A percentile compares a stretch with the other conserved stretches of the same genome.
Evolutionary conservation across 352 stramenopile species (phyloP).

Genomic region (Pythium phragmitis): DNA sequence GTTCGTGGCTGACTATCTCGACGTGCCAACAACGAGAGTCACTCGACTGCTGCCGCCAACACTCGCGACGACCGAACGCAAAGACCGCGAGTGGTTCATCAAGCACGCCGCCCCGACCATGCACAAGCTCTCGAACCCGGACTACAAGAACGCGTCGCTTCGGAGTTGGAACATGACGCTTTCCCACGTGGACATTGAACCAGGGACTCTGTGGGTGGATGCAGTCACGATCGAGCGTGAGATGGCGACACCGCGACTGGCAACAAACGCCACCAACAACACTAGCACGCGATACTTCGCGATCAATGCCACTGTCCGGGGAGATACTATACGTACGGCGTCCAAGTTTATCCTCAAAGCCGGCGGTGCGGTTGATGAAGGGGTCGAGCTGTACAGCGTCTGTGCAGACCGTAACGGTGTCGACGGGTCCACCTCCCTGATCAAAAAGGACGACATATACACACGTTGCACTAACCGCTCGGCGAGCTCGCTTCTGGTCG

Average conservation of each 20-base stretch:
- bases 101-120: neutral
- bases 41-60: neutral
- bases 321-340: too few relatives aligned
- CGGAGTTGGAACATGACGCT: neutral
- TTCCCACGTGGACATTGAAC: neutral
- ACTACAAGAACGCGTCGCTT: neutral
- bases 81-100: conserved; percentile 3
- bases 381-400: neutral
- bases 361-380: neutral
- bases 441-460: too few relatives aligned
- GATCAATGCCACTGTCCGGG: neutral
- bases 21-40: neutral
- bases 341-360: too few relatives aligned
- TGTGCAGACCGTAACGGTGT: neutral
- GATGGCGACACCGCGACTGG: neutral
- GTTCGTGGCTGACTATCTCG: too few relatives aligned
- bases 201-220: neutral
- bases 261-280: neutral
- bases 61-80: neutral
- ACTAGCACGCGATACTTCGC: neutral
- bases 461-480: neutral
- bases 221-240: conserved; percentile 2
- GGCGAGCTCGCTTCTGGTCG: neutral
- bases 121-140: too few relatives aligned
- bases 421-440: neutral